These are phyloP conservation scores for Rhodotorula toruloides DNA, from an alignment of 768 basidiomycete species.

Conservation along the genomic window DNA sequence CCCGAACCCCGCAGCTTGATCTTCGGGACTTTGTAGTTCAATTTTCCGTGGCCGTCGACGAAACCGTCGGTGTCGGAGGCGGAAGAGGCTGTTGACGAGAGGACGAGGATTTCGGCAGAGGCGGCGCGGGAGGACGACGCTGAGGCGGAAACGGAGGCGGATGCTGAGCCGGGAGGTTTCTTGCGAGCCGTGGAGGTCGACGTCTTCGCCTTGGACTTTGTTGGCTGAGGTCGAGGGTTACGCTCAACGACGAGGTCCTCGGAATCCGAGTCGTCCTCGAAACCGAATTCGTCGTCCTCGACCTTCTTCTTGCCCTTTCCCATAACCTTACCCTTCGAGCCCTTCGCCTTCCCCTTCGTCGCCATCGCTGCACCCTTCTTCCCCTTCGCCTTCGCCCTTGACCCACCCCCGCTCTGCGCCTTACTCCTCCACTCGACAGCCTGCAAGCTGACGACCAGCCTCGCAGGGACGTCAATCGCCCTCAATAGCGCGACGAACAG, in stretches of 20 bases:
- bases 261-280: background rate
- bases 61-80: constrained; percentile 6
- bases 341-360: constrained; percentile 36
- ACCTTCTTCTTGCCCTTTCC: constrained; percentile 21
- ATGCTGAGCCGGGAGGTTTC: too few species aligned
- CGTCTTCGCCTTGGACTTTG: too few species aligned
- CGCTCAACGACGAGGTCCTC: constrained; percentile 3
- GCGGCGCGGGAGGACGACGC: too few species aligned
- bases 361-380: constrained; percentile 44
- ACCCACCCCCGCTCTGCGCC: constrained; percentile 26
- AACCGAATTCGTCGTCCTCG: constrained; percentile 23
- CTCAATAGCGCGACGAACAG: constrained; percentile 86
- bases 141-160: too few species aligned
- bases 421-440: constrained; percentile 78
- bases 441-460: constrained; percentile 84
- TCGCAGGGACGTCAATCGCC: constrained; percentile 74
- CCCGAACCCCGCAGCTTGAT: constrained; percentile 14
- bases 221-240: too few species aligned
- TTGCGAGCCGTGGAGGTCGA: too few species aligned
- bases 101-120: constrained; percentile 17
- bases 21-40: constrained; percentile 28
- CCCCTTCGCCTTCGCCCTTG: constrained; percentile 43
- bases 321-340: constrained; percentile 33
- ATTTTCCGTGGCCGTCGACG: constrained; percentile 25
- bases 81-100: constrained; percentile 5